These are phyloP conservation scores for Podila horticola DNA, from an alignment of 192 early-diverging fungal genomes.

Conservation along the genomic window DNA sequence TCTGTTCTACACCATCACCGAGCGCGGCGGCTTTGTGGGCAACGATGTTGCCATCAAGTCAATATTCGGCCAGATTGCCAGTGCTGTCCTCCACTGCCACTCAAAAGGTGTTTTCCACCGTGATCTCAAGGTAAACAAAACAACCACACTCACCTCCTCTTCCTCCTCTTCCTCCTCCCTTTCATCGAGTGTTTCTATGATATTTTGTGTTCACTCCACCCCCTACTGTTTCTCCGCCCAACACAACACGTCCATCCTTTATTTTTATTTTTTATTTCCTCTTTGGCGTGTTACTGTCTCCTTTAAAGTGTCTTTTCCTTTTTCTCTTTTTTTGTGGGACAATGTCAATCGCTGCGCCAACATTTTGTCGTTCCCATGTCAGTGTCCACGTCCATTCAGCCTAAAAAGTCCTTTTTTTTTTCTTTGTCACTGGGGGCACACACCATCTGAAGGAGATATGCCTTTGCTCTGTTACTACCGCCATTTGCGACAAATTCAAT, in stretches of 20 bases:
- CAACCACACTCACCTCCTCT: background rate
- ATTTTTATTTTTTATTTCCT: background rate
- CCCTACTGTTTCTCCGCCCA: background rate
- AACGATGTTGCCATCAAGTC: constrained; percentile 80
- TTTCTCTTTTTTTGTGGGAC: background rate
- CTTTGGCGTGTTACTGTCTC: background rate
- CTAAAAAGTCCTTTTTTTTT: background rate
- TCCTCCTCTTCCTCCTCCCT: no score
- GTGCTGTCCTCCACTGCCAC: constrained; percentile 82
- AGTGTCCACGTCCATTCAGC: background rate
- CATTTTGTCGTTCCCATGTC: background rate
- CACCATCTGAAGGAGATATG: no score
- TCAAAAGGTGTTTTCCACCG: constrained; percentile 75
- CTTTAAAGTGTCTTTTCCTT: background rate
- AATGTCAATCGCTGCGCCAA: background rate
- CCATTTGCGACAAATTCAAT: no score
- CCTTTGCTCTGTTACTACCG: no score
- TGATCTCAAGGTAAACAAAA: constrained; percentile 66
- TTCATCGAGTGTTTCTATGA: background rate
- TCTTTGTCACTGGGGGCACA: background rate
- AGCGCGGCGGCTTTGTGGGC: constrained; percentile 73
- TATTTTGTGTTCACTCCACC: background rate
- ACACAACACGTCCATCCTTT: background rate
- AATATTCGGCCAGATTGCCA: constrained; percentile 86
- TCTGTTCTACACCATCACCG: constrained; percentile 93